Base-by-base conservation (phyloP, 2,329 filamentous ascomycete species). In the Colletotrichum sp. region DNA sequence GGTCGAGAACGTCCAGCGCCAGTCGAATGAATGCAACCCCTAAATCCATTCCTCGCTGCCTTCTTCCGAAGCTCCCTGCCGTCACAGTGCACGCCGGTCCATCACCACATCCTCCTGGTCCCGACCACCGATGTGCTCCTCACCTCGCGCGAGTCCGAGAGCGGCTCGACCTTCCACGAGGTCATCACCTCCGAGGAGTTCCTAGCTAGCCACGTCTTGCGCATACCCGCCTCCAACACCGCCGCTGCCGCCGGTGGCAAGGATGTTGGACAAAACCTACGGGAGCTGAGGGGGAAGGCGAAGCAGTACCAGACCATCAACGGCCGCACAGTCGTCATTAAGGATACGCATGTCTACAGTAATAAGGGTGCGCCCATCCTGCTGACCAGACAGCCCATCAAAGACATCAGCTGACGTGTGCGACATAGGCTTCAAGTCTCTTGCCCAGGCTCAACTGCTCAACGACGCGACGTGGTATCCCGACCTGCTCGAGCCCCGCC, bases 1-100 rank as follows among this genome's bases (percentile, higher is more conserved):
- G 77, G 77, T 68, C 39, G 72, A 67, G 71, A 67, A 52, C 70
- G 75, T 73, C 70, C 69, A 75, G 77, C 76, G 68, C 69, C 72
- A 72, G 69, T 76, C 77, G 77, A 78, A 77, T 78, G 77, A 78
- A 98, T 98, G 96, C 96, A 96, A 93, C 95, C 97, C 89, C 91
- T 99, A 93, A 99, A 99, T 88, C 97, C 97, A 86, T 99, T 98
- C 88, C 91, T 99, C 86, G 94, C 95, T 90, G 96, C 96, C 90
- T 99, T 99, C 93, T 98, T 98, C 91, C 96, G 95, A 89, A 99
- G 96, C 92, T 93, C 95, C 85, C 91, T 98, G 84, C 94, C 95
- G 81, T 90, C 94, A 82, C 96, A 99, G 93, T 99, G 97, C 90
- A 92, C 93, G 78, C 96, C 97, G 71, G 91, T 96, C 79, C 94